Evolutionary conservation across 345 rosid species (phyloP), one percentile per base, ranked within the genome.

Genomic region (Theobroma cacao): DNA sequence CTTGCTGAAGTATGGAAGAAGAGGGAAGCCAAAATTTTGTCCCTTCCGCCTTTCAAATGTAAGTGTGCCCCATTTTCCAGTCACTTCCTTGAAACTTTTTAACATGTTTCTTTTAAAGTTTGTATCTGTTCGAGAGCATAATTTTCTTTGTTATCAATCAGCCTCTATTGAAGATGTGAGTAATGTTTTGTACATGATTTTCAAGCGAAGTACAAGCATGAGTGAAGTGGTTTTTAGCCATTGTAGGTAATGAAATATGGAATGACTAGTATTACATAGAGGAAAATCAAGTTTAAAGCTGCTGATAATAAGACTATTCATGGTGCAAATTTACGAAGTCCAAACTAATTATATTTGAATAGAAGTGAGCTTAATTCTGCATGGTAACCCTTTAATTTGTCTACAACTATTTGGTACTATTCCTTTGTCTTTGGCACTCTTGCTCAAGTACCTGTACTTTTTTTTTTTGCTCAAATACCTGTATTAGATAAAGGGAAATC

Each of bases 1-100:
- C 89, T 87, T 96, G 87, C 95, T 96, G 4, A 96, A 96, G 86
- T 96, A 96, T 83, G 98, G 99, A 80, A 90, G 99, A 86, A 89
- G 99, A 78, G 99, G 99, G 67, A 96, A 92, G 80, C 99, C 99
- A 75, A 96, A 96, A 86, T 94, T 91, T 85, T 96, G 99, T 81
- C 99, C 98, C 68, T 94, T 96, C 83, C 97, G 95, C 74, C 99
- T 96, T 83, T 92, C 99, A 43, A 94, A 91, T 88, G 99, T 96
- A 87, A 92, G 95, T 77, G 70, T 45, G 40, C 7, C 79, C 40
- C 52, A 59, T 34, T 59, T 76, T 48, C 14, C 24, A 2, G 61
- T 48, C 18, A 31, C 45, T 55, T 62, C 10, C 26, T 18, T 43
- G 7, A 8, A n/a, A 30, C 3, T 22, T 12, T 31, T 69, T 12